These are phyloP conservation scores for Pythium aristosporum DNA, from an alignment of 352 stramenopile genomes.

Conservation along the genomic window DNA sequence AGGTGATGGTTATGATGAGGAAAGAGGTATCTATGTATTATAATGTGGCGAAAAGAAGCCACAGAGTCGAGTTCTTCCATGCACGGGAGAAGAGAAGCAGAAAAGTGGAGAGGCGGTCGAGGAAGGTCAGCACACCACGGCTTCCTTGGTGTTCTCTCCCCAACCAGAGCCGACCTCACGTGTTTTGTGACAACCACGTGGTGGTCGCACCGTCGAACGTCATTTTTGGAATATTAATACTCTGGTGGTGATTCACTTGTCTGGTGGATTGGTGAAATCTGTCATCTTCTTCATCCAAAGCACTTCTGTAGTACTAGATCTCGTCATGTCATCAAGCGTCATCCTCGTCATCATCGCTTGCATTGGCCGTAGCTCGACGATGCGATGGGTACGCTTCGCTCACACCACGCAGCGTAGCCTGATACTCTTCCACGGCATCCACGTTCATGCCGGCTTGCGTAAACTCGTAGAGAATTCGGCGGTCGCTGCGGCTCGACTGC, in stretches of 20 bases:
- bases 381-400: constrained; percentile 42
- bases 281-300: constrained; percentile 6
- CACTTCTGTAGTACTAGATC: constrained; percentile 23
- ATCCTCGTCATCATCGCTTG: constrained; percentile 21
- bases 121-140: neutral
- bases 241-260: no score
- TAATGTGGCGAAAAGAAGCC: constrained; percentile 12
- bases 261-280: neutral
- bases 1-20: neutral
- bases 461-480: constrained; percentile 74
- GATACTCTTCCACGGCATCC: constrained; percentile 63
- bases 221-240: neutral
- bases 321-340: constrained; percentile 1
- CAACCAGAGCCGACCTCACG: neutral
- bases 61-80: neutral
- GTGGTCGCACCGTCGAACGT: constrained; percentile 10
- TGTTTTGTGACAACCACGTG: constrained; percentile 1
- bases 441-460: constrained; percentile 68
- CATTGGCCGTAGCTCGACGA: neutral
- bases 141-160: constrained; percentile 10
- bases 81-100: neutral
- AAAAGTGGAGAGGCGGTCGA: neutral
- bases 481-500: constrained; percentile 40
- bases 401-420: constrained; percentile 39
- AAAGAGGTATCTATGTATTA: neutral